Evolutionary conservation across 2,329 filamentous ascomycete species (phyloP), one percentile per base, ranked within the genome.

Genomic region (Aspergillus sergii): DNA sequence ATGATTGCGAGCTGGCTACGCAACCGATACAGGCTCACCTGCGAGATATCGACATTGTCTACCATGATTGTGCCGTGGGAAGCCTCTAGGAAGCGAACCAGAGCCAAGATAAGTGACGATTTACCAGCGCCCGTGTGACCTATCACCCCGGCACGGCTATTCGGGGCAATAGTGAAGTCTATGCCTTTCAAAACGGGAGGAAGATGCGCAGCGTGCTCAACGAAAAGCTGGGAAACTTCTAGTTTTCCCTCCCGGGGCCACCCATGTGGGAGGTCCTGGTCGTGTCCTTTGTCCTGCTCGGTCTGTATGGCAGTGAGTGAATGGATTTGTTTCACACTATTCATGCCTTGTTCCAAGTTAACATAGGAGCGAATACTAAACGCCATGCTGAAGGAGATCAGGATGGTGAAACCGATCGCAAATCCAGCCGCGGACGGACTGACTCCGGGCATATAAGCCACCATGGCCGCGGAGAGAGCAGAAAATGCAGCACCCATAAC

Each of bases 1-100:
- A 95, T 94, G 68, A 95, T 94, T 43, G 91, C 90, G 0, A 95
- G 78, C 0, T 91, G 84, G n/a, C 87, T 89, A 28, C 92, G 86
- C 12, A 95, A 81, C 60, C 90, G 87, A 61, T 90, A 67, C 6
- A 72, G 65, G 28, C 64, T 69, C 28, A 74, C 69, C n/a, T 65
- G 69, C 1, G 69, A 89, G 58, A 93, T 91, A 58, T 75, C 71
- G 3, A 75, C 26, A 3, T 72, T 73, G 53, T 77, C 74, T 10
- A 78, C 73, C 23, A 70, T 45, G 10, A 77, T 73, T 1, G 62
- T 59, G 0, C 76, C 75, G 3, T 63, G 48, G 3, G 68, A 69
- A 3, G 70, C 66, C 43, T 75, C 71, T 0, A 77, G 67, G 55
- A 74, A 72, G 1, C 75, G 73, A 32, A 77, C 71, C 0, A 78